Evolutionary conservation across 1,284 basidiomycete genomes (phyloP), one percentile per base, ranked within the genome.

Genomic region (Veloboletus limbatus): DNA sequence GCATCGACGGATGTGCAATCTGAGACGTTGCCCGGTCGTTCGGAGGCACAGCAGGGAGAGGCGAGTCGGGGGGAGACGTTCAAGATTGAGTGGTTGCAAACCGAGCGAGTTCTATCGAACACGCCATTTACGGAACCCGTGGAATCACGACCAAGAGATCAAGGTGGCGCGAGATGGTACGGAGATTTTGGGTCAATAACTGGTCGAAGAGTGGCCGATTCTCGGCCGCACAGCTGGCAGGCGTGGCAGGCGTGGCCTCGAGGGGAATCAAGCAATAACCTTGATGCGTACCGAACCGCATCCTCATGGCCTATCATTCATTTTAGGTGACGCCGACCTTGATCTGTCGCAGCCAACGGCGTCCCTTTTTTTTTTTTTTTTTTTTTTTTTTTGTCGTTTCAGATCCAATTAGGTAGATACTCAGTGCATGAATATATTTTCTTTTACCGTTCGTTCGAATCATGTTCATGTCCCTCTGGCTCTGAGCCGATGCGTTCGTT

Each of bases 141-240:
- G 93, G 94, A 95, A 96, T 54, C 84, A 92, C 59, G 89, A 89
- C 52, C 75, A 88, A 39, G 92, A 96, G 63, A 81, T 96, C 53
- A 96, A 95, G 72, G 85, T 94, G 9, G 96, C 91, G 10, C 76
- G 92, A 43, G 93, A 97, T 60, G 93, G 93, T 11, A 96, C 93
- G 2, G 93, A 97, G 67, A 67, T 97, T 20, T 93, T 27, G 92
- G n/a, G 90, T 6, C 73, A 81, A 48, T 72, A 70, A 56, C 66
- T 97, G 39, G 58, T 96, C 48, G 81, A 84, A 1, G 88, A 92
- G 58, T 96, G 92, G 92, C 72, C 78, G 35, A 66, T 57, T 34
- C 60, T 74, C 1, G 47, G 48, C 31, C 51, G 58, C 6, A 60
- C 63, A 4, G 32, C 28, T 24, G 26, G 32, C 11, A 51, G 43